Evolutionary conservation across 1,284 basidiomycete genomes (phyloP).

Genomic region (Marasmius fiardii): DNA sequence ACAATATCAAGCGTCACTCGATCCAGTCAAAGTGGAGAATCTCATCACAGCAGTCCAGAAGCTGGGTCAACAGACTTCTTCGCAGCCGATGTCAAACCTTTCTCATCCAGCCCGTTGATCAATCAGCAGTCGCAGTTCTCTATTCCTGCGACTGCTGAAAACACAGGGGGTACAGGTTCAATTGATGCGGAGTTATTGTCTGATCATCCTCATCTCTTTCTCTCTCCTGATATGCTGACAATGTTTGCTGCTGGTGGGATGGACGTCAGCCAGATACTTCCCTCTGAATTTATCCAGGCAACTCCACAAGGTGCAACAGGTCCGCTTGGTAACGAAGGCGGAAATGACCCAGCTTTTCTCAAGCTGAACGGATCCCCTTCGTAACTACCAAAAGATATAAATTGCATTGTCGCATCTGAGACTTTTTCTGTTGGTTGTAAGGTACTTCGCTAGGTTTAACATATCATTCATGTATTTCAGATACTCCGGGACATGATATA

Average conservation of each 20-base stretch:
- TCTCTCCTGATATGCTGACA: conserved; percentile 42
- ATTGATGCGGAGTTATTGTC: conserved; percentile 31
- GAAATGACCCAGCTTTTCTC: background rate
- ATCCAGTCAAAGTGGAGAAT: conserved; percentile 20
- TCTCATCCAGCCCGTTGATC: conserved; percentile 8
- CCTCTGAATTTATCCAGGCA: conserved; percentile 23
- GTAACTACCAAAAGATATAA: too few relatives aligned
- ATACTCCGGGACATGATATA: too few relatives aligned
- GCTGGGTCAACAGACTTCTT: conserved; percentile 62
- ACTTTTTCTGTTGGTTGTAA: too few relatives aligned
- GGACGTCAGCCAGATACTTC: conserved; percentile 26
- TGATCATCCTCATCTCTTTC: conserved; percentile 39
- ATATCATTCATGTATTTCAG: too few relatives aligned
- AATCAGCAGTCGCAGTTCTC: conserved; percentile 16
- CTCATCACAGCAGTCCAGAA: conserved; percentile 50
- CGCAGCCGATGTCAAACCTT: conserved; percentile 21
- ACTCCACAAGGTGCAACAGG: background rate
- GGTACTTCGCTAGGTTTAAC: too few relatives aligned
- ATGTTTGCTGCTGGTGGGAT: conserved; percentile 37
- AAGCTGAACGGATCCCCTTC: too few relatives aligned
- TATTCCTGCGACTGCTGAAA: conserved; percentile 12
- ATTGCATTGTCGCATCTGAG: too few relatives aligned
- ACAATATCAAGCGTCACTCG: conserved; percentile 40
- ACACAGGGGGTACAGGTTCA: conserved; percentile 1
- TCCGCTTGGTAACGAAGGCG: background rate